Evolutionary conservation across 441 rosid genomes (phyloP).

Genomic region (Syzygium syzygioides): DNA sequence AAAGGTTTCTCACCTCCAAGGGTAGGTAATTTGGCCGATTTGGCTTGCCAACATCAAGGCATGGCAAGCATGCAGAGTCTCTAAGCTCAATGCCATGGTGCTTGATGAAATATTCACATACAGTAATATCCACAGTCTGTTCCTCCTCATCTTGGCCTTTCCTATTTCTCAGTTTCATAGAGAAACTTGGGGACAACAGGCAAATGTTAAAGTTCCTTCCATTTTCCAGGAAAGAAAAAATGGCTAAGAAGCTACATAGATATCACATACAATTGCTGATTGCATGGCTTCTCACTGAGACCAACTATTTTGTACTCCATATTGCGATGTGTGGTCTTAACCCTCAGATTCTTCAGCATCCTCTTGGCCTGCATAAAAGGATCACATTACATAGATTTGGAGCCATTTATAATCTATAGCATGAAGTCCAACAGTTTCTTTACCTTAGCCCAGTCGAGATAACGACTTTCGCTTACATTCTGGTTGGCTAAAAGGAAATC

Average conservation of each 20-base stretch:
- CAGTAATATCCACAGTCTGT: conserved; percentile 52
- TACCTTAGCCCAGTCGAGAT: conserved; percentile 76
- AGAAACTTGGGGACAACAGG: conserved; percentile 38
- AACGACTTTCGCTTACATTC: conserved; percentile 38
- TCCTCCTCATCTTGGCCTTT: conserved; percentile 25
- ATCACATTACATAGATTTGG: background rate
- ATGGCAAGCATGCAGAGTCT: conserved; percentile 63
- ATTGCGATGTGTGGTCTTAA: conserved; percentile 53
- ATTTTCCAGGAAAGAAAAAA: background rate
- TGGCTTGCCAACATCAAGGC: conserved; percentile 92
- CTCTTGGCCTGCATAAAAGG: conserved; percentile 53
- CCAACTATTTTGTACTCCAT: conserved; percentile 70
- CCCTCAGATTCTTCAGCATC: conserved; percentile 72
- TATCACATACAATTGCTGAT: conserved; percentile 58
- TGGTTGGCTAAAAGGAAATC: conserved; percentile 66
- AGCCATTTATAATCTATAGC: background rate
- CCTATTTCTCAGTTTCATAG: conserved; percentile 51
- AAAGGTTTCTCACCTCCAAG: conserved; percentile 47
- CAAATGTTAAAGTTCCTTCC: conserved; percentile 6
- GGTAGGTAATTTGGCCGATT: conserved; percentile 78
- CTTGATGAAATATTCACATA: conserved; percentile 64
- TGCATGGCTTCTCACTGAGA: conserved; percentile 76
- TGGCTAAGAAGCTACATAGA: background rate
- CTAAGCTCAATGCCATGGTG: conserved; percentile 45
- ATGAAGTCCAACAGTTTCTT: conserved; percentile 7